These are phyloP conservation scores for Salix arbutifolia DNA, from an alignment of 345 rosid genomes.

Conservation along the genomic window DNA sequence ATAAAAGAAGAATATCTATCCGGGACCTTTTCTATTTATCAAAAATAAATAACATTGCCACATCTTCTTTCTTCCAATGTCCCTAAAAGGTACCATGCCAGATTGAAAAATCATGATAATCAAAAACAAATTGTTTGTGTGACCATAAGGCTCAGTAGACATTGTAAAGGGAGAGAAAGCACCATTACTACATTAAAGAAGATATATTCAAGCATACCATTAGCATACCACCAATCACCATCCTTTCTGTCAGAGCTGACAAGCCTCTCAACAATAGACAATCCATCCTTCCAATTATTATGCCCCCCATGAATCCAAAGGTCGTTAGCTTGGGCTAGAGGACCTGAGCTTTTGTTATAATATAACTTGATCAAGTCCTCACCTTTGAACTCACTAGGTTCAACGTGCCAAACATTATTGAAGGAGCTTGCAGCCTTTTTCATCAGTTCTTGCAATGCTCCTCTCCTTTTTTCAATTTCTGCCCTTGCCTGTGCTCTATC, in stretches of 20 bases:
- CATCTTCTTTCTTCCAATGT: background rate
- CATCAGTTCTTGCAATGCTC: constrained; percentile 38
- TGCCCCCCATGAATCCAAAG: constrained; percentile 92
- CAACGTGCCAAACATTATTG: constrained; percentile 66
- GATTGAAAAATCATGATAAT: background rate
- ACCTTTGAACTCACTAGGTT: constrained; percentile 59
- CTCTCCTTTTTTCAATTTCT: constrained; percentile 54
- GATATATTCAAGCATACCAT: constrained; percentile 42
- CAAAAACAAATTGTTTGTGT: background rate
- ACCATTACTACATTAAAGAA: background rate
- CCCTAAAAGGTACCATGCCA: background rate
- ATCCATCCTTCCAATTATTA: constrained; percentile 73
- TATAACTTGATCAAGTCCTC: constrained; percentile 49
- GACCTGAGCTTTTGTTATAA: constrained; percentile 71
- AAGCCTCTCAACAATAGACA: constrained; percentile 59
- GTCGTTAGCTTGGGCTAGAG: constrained; percentile 60
- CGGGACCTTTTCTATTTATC: background rate
- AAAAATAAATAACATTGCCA: background rate
- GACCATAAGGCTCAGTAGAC: background rate
- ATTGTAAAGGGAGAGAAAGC: background rate
- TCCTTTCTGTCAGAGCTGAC: constrained; percentile 43
- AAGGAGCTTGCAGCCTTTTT: constrained; percentile 45
- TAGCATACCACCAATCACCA: constrained; percentile 81
- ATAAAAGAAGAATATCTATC: background rate
- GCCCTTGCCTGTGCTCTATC: constrained; percentile 64